A percentile compares a stretch with the other conserved stretches of the same genome.
Evolutionary conservation across 2,329 filamentous ascomycete genomes (phyloP).

Genomic region (Nemania serpens): DNA sequence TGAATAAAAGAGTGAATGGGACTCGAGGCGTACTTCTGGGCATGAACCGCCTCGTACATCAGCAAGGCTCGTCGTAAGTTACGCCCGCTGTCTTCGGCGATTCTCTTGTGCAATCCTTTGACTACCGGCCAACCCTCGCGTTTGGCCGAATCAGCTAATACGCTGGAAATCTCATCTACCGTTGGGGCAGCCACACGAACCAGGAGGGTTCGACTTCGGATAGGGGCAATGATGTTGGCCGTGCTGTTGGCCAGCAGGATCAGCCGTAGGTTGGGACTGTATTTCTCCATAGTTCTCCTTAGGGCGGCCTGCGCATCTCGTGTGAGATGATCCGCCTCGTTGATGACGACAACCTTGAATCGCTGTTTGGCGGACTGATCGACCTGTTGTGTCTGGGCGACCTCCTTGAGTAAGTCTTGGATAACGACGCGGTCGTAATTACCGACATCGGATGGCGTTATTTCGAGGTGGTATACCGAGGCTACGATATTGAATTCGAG

Average conservation of each 20-base stretch:
- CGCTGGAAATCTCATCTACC: constrained; percentile 80
- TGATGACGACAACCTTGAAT: constrained; percentile 99
- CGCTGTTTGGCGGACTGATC: constrained; percentile 86
- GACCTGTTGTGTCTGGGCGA: constrained; percentile 99
- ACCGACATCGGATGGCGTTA: constrained; percentile 95
- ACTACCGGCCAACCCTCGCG: constrained; percentile 84
- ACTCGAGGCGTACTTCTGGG: constrained; percentile 76
- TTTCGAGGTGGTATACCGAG: constrained; percentile 97
- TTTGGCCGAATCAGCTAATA: constrained; percentile 71
- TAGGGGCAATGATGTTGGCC: constrained; percentile 98
- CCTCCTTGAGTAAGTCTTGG: constrained; percentile 94
- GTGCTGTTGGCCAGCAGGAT: constrained; percentile 95
- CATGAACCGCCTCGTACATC: constrained; percentile 97
- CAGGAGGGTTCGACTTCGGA: constrained; percentile 86
- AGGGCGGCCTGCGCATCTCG: constrained; percentile 94
- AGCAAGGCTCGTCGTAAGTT: constrained; percentile 88
- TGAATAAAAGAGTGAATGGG: background rate
- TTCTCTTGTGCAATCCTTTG: constrained; percentile 76
- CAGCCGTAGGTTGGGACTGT: constrained; percentile 89
- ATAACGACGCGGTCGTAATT: constrained; percentile 96
- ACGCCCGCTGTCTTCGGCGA: constrained; percentile 87
- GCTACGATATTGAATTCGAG: constrained; percentile 99
- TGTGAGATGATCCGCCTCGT: constrained; percentile 93
- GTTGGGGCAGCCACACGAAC: constrained; percentile 90
- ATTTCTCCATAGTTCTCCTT: constrained; percentile 98